A percentile compares a stretch with the other conserved stretches of the same genome.
phyloP scores from a whole-genome alignment of 177 flowering plant genomes.

The Tripterygium wilfordii region DNA sequence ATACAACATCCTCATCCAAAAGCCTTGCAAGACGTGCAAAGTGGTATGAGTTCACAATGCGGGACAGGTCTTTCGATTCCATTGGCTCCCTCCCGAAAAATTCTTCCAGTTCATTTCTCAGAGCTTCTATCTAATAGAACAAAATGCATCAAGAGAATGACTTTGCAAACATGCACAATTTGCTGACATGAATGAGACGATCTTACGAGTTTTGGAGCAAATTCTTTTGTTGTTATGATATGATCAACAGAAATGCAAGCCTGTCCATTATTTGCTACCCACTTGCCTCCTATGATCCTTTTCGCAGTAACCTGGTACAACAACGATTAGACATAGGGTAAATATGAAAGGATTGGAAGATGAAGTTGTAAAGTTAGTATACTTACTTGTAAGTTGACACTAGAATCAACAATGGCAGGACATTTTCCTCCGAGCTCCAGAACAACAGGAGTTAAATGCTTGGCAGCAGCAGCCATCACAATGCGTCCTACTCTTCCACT shows the following conservation, averaged over 20 bases:
- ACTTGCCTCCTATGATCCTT: slow-evolving; percentile 65
- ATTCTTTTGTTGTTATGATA: slow-evolving; percentile 58
- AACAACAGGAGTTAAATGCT: slow-evolving; percentile 52
- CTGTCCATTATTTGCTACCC: slow-evolving; percentile 71
- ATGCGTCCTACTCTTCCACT: slow-evolving; percentile 46
- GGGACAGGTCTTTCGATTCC: slow-evolving; percentile 27
- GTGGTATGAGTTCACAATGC: slow-evolving; percentile 27
- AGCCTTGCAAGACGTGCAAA: slow-evolving; percentile 25
- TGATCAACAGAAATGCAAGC: slow-evolving; percentile 74
- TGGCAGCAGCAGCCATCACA: slow-evolving; percentile 59
- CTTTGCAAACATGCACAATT: not conserved
- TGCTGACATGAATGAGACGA: not conserved
- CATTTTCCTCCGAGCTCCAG: slow-evolving; percentile 63
- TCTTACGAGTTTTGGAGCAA: slow-evolving; percentile 46
- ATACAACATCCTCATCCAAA: slow-evolving; percentile 27
- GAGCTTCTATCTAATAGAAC: slow-evolving; percentile 22
- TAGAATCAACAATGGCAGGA: slow-evolving; percentile 42
- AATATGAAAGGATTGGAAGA: not conserved
- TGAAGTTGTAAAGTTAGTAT: not conserved
- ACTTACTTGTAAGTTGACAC: slow-evolving; percentile 30
- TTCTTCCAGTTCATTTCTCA: slow-evolving; percentile 18
- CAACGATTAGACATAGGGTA: not conserved
- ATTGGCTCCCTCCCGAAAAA: slow-evolving; percentile 26
- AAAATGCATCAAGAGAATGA: not conserved
- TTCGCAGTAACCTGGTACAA: slow-evolving; percentile 31